These are phyloP conservation scores for Epichloe sp. DNA, from an alignment of 2,329 filamentous ascomycete species.

Conservation along the genomic window DNA sequence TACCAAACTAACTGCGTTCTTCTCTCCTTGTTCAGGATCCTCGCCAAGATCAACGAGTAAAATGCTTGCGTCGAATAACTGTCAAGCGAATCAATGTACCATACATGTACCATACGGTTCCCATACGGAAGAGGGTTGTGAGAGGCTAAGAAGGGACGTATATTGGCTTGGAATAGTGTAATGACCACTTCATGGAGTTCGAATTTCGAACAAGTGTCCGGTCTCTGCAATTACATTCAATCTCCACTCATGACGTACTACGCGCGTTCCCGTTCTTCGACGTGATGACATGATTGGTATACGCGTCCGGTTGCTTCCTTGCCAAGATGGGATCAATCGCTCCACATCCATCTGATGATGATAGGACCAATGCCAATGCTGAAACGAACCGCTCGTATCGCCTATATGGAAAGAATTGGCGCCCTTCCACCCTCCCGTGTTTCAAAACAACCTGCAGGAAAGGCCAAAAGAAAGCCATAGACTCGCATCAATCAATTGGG, in stretches of 20 bases:
- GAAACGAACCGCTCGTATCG: too few relatives aligned
- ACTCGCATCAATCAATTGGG: neutral
- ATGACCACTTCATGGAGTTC: slow-evolving; percentile 1
- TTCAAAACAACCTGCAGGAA: too few relatives aligned
- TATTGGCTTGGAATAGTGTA: neutral
- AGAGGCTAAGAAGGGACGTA: neutral
- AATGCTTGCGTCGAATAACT: slow-evolving; percentile 11
- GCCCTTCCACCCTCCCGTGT: too few relatives aligned
- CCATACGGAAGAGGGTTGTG: slow-evolving; percentile 6
- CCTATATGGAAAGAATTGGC: too few relatives aligned
- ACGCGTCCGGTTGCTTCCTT: too few relatives aligned
- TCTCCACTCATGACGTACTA: slow-evolving; percentile 14
- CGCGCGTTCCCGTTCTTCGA: neutral
- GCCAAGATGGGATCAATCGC: too few relatives aligned
- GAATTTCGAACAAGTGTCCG: slow-evolving; percentile 7
- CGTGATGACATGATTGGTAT: neutral
- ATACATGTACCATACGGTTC: slow-evolving; percentile 24
- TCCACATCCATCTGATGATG: too few relatives aligned
- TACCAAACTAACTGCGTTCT: neutral
- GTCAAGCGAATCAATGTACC: slow-evolving; percentile 15
- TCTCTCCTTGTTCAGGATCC: slow-evolving; percentile 47
- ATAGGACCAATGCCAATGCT: too few relatives aligned
- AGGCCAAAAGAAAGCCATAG: too few relatives aligned
- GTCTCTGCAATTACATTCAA: slow-evolving; percentile 15
- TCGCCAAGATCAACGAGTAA: slow-evolving; percentile 98